Evolutionary conservation across 805 yeast genomes (phyloP).

Genomic region (Kazachstania bromeliacearum): DNA sequence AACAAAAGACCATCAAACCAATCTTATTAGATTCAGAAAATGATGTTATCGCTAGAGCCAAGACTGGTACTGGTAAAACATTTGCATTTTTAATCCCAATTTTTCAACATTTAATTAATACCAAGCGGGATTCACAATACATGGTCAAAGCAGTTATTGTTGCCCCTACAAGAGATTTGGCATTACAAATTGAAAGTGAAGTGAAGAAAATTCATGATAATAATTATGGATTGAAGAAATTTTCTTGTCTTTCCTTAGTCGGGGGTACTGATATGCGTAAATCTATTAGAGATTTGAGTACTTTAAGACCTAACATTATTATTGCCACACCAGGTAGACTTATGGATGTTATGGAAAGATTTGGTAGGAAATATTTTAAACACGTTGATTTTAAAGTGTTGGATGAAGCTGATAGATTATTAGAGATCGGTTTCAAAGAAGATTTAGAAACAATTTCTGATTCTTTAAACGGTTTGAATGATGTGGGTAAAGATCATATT

Average conservation of each 20-base stretch:
- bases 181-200: conserved; percentile 68
- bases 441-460: conserved; percentile 52
- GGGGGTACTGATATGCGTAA: conserved; percentile 50
- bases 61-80: conserved; percentile 94
- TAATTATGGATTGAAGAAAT: conserved; percentile 20
- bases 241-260: conserved; percentile 45
- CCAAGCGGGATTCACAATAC: conserved; percentile 23
- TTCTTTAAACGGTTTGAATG: conserved; percentile 32
- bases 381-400: conserved; percentile 57
- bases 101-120: conserved; percentile 43
- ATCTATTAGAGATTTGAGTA: conserved; percentile 30
- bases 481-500: conserved; percentile 31
- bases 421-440: conserved; percentile 71
- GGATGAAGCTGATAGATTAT: conserved; percentile 86
- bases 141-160: conserved; percentile 56
- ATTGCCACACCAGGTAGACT: conserved; percentile 90
- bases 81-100: conserved; percentile 81
- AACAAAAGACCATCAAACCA: conserved; percentile 51
- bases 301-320: conserved; percentile 44
- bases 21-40: conserved; percentile 38
- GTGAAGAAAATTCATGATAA: conserved; percentile 37
- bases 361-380: conserved; percentile 38
- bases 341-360: conserved; percentile 45
- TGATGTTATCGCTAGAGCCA: conserved; percentile 79
- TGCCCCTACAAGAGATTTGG: conserved; percentile 88